These are phyloP conservation scores for Stereum hirsutum DNA, from an alignment of 1,284 basidiomycete genomes.

Conservation along the genomic window DNA sequence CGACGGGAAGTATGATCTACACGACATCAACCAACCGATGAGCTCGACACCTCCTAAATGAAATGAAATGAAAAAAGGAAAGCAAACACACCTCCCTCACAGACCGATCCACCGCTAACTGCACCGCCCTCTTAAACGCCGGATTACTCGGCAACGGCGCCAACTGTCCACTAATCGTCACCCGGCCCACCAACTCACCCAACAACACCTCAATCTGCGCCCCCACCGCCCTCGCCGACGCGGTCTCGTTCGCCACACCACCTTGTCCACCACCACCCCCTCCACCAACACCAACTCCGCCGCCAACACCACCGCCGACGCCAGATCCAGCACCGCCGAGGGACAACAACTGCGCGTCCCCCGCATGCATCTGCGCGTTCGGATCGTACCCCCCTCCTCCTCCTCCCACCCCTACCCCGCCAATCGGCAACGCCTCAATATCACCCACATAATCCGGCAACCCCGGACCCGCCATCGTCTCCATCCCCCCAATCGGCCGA, in stretches of 20 bases:
- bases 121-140: conserved; percentile 86
- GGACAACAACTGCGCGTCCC: conserved; percentile 50
- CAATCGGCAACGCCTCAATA: conserved; percentile 63
- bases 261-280: conserved; percentile 58
- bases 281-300: conserved; percentile 76
- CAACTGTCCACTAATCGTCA: conserved; percentile 74
- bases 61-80: conserved; percentile 4
- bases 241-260: conserved; percentile 50
- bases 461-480: conserved; percentile 41
- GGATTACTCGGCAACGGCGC: conserved; percentile 71
- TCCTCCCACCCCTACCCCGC: too few relatives aligned
- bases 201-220: conserved; percentile 77
- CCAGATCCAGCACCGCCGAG: conserved; percentile 43
- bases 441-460: conserved; percentile 67
- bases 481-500: conserved; percentile 48
- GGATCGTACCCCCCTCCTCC: conserved; percentile 59
- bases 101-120: conserved; percentile 88
- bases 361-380: conserved; percentile 31
- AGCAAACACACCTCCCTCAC: conserved; percentile 72
- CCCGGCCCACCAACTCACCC: conserved; percentile 58
- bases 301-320: conserved; percentile 53
- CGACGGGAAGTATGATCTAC: conserved; percentile 92
- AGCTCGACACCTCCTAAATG: too few relatives aligned
- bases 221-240: conserved; percentile 54
- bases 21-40: background rate